phyloP scores from a whole-genome alignment of 164 flowering plant species.

The Malania oleifera region DNA sequence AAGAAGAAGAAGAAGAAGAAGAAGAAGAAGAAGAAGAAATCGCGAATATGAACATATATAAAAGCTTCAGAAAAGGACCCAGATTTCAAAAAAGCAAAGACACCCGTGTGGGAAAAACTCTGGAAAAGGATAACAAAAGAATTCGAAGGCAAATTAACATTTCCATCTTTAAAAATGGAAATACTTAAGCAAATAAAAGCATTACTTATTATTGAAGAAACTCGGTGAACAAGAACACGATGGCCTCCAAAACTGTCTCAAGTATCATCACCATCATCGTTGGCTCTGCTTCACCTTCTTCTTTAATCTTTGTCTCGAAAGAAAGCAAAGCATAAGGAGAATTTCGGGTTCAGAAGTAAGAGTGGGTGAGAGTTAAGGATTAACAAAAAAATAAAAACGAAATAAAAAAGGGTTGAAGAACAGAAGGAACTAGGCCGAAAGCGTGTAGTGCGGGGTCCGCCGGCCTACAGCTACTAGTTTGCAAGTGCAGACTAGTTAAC shows the following conservation, averaged over 20 bases:
- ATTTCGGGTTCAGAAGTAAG: too few species aligned
- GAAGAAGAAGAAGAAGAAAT: background rate
- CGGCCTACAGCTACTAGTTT: too few species aligned
- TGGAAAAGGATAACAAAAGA: background rate
- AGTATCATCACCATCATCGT: background rate
- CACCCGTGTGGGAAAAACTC: background rate
- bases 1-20: too few species aligned
- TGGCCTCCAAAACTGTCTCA: slow-evolving; percentile 3
- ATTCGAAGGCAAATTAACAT: background rate
- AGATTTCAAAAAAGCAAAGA: background rate
- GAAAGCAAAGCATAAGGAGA: slow-evolving; percentile 5
- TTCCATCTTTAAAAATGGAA: background rate
- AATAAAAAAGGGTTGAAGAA: too few species aligned
- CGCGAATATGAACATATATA: background rate
- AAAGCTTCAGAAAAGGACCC: background rate
- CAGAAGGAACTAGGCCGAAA: too few species aligned
- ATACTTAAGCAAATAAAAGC: background rate
- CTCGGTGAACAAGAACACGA: background rate
- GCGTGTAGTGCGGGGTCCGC: too few species aligned
- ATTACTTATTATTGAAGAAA: slow-evolving; percentile 14
- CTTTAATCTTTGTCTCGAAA: slow-evolving; percentile 1
- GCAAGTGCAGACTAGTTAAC: too few species aligned
- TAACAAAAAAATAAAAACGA: too few species aligned
- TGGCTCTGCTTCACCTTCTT: too few species aligned
- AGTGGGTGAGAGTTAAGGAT: too few species aligned